Percentiles rank a stretch among this genome's conserved stretches.
phyloP scores from a whole-genome alignment of 2,329 filamentous ascomycete genomes.

The Fusarium zealandicum region DNA sequence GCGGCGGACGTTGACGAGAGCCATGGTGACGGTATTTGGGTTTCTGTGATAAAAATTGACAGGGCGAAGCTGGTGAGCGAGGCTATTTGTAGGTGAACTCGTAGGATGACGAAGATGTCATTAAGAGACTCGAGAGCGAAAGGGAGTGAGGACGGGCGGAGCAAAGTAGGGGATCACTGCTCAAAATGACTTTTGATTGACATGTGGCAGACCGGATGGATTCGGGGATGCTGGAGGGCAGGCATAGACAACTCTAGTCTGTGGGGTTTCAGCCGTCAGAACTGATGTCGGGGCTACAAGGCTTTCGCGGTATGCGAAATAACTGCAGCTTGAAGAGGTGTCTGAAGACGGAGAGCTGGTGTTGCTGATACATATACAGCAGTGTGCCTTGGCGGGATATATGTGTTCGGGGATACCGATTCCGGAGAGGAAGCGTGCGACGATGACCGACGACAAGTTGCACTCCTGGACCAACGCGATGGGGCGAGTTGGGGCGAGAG shows the following conservation, averaged over 20 bases:
- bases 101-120: constrained; percentile 47
- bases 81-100: constrained; percentile 28
- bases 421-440: constrained; percentile 22
- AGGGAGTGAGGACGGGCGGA: constrained; percentile 48
- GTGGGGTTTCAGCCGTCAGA: constrained; percentile 83
- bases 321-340: constrained; percentile 95
- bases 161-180: constrained; percentile 60
- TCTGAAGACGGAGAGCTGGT: constrained; percentile 88
- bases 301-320: constrained; percentile 96
- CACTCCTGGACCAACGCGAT: constrained; percentile 25
- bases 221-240: constrained; percentile 58
- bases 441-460: constrained; percentile 21
- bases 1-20: constrained; percentile 97
- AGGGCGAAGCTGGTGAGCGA: constrained; percentile 24
- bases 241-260: constrained; percentile 62
- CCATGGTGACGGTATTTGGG: constrained; percentile 73
- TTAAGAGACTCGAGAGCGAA: constrained; percentile 47
- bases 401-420: constrained; percentile 42
- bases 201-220: constrained; percentile 61
- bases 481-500: constrained; percentile 11
- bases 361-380: constrained; percentile 99
- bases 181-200: constrained; percentile 60
- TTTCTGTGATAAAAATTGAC: constrained; percentile 29
- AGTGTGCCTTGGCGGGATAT: constrained; percentile 46
- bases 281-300: constrained; percentile 86